These are phyloP conservation scores for Saccharomycopsis fermentans DNA, from an alignment of 805 yeast species.

Conservation along the genomic window DNA sequence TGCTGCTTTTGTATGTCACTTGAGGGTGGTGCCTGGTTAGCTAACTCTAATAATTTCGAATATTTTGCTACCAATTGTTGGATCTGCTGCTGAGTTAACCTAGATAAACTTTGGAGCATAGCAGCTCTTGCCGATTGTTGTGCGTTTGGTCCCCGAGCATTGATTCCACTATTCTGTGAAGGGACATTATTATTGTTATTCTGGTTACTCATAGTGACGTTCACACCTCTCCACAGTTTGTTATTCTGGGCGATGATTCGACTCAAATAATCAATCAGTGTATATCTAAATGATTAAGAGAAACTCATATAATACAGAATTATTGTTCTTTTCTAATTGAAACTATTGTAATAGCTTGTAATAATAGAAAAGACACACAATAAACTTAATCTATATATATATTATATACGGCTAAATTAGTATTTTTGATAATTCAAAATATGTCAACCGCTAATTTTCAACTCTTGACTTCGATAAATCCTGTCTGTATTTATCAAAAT, in stretches of 20 bases:
- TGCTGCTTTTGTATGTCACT: slow-evolving; percentile 13
- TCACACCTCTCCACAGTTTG: neutral
- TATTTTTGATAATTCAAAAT: too few species aligned
- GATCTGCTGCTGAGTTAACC: slow-evolving; percentile 11
- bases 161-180: neutral
- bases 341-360: too few species aligned
- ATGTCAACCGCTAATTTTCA: too few species aligned
- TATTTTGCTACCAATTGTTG: slow-evolving; percentile 10
- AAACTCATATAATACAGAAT: neutral
- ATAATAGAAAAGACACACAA: too few species aligned
- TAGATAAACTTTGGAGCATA: neutral
- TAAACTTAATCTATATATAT: too few species aligned
- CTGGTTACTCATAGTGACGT: slow-evolving; percentile 1
- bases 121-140: neutral
- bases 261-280: too few species aligned
- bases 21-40: slow-evolving; percentile 5
- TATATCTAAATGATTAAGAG: too few species aligned
- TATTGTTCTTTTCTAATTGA: neutral
- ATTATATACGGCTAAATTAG: too few species aligned
- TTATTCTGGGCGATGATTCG: neutral
- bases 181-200: neutral
- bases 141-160: neutral
- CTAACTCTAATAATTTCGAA: slow-evolving; percentile 7
- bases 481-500: too few species aligned
- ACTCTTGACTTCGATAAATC: too few species aligned